phyloP scores from a whole-genome alignment of 352 stramenopile species.

The Ophiocytium majus region DNA sequence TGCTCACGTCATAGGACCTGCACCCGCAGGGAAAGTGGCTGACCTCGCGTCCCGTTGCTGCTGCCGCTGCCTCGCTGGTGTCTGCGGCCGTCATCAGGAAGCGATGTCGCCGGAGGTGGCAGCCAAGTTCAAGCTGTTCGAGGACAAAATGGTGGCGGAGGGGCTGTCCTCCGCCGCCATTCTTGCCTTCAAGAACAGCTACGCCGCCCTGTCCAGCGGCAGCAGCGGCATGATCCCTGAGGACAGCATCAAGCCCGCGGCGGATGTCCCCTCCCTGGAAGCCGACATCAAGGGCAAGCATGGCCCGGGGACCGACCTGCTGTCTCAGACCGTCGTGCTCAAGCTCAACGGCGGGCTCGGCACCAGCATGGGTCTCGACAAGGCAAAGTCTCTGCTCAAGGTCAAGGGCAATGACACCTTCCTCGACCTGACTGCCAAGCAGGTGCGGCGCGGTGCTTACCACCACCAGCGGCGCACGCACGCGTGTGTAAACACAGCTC shows the following conservation, averaged over 20 bases:
- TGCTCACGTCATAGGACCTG: too few species aligned
- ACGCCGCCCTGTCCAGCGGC: conserved; percentile 85
- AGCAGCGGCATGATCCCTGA: conserved; percentile 95
- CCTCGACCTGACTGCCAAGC: conserved; percentile 96
- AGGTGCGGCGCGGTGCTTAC: too few species aligned
- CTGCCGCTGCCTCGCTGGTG: too few species aligned
- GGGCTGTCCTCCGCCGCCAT: conserved; percentile 90
- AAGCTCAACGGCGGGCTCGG: conserved; percentile 99
- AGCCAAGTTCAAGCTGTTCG: conserved; percentile 53
- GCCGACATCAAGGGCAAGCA: conserved; percentile 61
- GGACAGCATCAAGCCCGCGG: conserved; percentile 78
- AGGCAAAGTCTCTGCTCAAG: conserved; percentile 86
- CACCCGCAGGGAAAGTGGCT: too few species aligned
- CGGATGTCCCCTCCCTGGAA: conserved; percentile 60
- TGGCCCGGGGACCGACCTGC: conserved; percentile 65
- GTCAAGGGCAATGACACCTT: conserved; percentile 95
- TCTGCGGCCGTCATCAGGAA: too few species aligned
- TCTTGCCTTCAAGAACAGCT: conserved; percentile 95
- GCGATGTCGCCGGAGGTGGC: conserved; percentile 36
- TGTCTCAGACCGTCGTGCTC: conserved; percentile 94
- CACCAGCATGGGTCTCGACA: conserved; percentile 96
- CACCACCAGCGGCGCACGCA: too few species aligned
- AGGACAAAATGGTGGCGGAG: conserved; percentile 91
- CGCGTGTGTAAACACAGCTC: too few species aligned
- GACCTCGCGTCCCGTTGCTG: too few species aligned